A percentile compares a stretch with the other conserved stretches of the same genome.
phyloP scores from a whole-genome alignment of 345 rosid species.

The Kandelia obovata region DNA sequence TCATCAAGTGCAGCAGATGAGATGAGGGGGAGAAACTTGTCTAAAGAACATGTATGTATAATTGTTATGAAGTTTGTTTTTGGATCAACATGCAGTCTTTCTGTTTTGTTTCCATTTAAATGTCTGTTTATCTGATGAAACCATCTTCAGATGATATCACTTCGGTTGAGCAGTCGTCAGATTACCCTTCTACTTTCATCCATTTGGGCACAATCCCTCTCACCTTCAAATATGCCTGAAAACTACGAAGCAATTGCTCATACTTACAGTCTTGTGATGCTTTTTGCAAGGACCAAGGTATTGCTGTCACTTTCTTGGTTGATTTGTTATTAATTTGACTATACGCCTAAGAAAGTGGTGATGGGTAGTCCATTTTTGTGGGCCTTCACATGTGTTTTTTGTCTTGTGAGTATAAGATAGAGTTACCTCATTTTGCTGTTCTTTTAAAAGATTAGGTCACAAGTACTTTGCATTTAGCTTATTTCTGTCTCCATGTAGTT shows the following conservation, averaged over 20 bases:
- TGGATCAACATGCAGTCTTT: neutral
- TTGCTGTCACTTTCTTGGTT: neutral
- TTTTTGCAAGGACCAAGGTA: slow-evolving; percentile 68
- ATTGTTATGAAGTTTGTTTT: slow-evolving; percentile 6
- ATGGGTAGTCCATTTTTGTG: too few species aligned
- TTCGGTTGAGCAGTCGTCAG: slow-evolving; percentile 66
- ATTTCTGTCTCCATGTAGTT: neutral
- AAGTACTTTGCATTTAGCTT: too few species aligned
- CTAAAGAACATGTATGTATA: slow-evolving; percentile 33
- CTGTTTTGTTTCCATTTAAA: slow-evolving; percentile 4
- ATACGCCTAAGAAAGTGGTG: too few species aligned
- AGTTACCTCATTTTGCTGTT: too few species aligned
- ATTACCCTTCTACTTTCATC: slow-evolving; percentile 64
- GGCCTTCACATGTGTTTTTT: too few species aligned
- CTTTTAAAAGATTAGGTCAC: too few species aligned
- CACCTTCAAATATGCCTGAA: slow-evolving; percentile 57
- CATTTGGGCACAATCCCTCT: slow-evolving; percentile 68
- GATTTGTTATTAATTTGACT: too few species aligned
- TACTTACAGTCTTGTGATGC: slow-evolving; percentile 57
- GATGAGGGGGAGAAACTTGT: slow-evolving; percentile 18
- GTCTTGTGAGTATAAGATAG: too few species aligned
- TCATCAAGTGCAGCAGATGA: slow-evolving; percentile 27
- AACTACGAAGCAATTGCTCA: slow-evolving; percentile 81
- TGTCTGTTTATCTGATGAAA: slow-evolving; percentile 9
- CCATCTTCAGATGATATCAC: slow-evolving; percentile 40